Evolutionary conservation across 2,329 filamentous ascomycete species (phyloP).

Genomic region (Pseudocercospora cruenta): DNA sequence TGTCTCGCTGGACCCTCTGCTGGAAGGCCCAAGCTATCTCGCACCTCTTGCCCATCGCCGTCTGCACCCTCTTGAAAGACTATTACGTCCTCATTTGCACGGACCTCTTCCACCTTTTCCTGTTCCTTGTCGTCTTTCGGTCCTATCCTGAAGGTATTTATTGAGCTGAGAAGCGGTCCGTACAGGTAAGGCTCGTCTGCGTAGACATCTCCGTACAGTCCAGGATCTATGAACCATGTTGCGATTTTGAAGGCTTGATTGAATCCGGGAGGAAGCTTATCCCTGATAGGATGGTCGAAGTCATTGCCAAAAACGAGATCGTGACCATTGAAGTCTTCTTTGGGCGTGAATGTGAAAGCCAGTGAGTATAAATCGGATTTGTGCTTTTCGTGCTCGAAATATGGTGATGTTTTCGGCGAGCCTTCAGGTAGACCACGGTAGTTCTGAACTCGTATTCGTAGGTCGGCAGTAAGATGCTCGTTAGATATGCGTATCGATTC

Average conservation of each 20-base stretch:
- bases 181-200: conserved; percentile 85
- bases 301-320: conserved; percentile 93
- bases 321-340: conserved; percentile 64
- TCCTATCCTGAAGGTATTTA: conserved; percentile 76
- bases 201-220: conserved; percentile 86
- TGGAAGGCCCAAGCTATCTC: conserved; percentile 48
- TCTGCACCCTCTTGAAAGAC: conserved; percentile 58
- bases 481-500: conserved; percentile 66
- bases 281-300: conserved; percentile 87
- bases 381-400: conserved; percentile 75
- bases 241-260: conserved; percentile 81
- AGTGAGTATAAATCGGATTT: conserved; percentile 82
- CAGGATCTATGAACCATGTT: conserved; percentile 88
- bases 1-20: conserved; percentile 52
- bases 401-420: conserved; percentile 72
- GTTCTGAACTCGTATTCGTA: conserved; percentile 75
- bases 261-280: conserved; percentile 84
- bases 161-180: conserved; percentile 76
- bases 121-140: conserved; percentile 44
- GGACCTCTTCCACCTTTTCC: conserved; percentile 35
- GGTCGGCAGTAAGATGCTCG: conserved; percentile 64
- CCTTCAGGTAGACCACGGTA: conserved; percentile 69
- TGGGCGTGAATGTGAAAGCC: conserved; percentile 76
- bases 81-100: conserved; percentile 62
- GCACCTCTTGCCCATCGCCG: conserved; percentile 47